Evolutionary conservation across 108 stramenopile genomes (phyloP), one percentile per base, ranked within the genome.

Genomic region (Skeletonema menzelii): DNA sequence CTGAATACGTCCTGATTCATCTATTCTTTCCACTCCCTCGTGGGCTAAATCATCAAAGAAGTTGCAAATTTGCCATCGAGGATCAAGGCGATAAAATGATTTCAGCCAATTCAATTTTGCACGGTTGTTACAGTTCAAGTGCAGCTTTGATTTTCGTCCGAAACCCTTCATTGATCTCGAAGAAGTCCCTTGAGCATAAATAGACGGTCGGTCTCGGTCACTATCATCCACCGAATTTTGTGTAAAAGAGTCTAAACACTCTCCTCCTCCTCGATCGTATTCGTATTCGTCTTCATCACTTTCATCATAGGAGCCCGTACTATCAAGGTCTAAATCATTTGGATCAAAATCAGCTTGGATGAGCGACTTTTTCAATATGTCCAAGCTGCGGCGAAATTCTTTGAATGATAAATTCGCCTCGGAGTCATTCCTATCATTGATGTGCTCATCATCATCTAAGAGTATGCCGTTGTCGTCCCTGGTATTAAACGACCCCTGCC

Each of bases 41-140:
- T 69, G 66, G 13, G 70, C 79, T 28, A 82, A 66, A 17, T 85
- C 80, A 47, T 85, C 64, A 56, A 85, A 85, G 58, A 67, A n/a
- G n/a, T n/a, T n/a, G n/a, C n/a, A n/a, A n/a, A n/a, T n/a, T n/a
- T n/a, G n/a, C n/a, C n/a, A n/a, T 35, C 84, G 59, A 4, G 84
- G 84, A 60, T 85, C 84, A 15, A 67, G 65, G 8, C 77, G 31
- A 7, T 59, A 53, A 15, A 85, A 79, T 3, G 35, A n/a, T 19
- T 28, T 27, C 3, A 62, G 40, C 83, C 83, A 84, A 32, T 34
- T 19, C 42, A 42, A 31, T 5, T 42, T 14, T 15, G 40, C 7
- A 14, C 14, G 40, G 3, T 12, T 2, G 12, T 42, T 42, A 15
- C 5, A 31, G 12, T 42, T 7, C 14, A 42, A 15, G 14, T 8